Evolutionary conservation across 257 asterid genomes (phyloP), one percentile per base, ranked within the genome.

Genomic region (Solanum commersonii): DNA sequence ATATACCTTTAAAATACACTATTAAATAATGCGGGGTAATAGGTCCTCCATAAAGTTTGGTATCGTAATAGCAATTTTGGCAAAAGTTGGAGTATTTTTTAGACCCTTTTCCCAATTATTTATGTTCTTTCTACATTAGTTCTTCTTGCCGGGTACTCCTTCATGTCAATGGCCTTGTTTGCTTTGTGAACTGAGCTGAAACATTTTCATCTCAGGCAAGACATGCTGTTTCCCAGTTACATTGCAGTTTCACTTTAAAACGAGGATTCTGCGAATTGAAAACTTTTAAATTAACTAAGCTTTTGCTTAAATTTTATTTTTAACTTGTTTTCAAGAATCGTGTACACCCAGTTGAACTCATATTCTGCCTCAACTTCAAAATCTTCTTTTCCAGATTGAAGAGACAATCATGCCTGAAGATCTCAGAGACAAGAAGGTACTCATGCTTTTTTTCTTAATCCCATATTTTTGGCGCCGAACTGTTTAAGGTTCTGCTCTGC

Each of bases 391-490:
- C 33, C 94, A 96, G 99, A 94, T 97, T 81, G 99, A 94, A 89
- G 94, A 91, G 59, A 96, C 99, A 3, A 85, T 91, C 87, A 95
- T 94, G 98, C 99, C 99, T 0, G 98, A 94, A 35, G 98, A 95
- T 85, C 95, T 94, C 68, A 92, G 99, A 92, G 71, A 92, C 90
- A 95, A 93, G 93, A 97, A 96, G 99, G 99, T 96, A 89, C 89
- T 27, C 85, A 18, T 59, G 7, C 44, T 83, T 65, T 63, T 65
- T 29, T 49, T 31, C 84, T 78, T 78, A 14, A 78, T 33, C 40
- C 29, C 42, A 49, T 79, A 15, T 79, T 79, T 40, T 16, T 44
- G 38, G 38, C 13, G 6, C 34, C 11, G 16, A 44, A 79, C 27
- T 79, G 85, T 81, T 81, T 46, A 25, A 79, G 40, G 67, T 27